Percentiles rank a stretch among this genome's conserved stretches.
phyloP scores from a whole-genome alignment of 169 alveolate species.

The Plasmodium cynomolgi region DNA sequence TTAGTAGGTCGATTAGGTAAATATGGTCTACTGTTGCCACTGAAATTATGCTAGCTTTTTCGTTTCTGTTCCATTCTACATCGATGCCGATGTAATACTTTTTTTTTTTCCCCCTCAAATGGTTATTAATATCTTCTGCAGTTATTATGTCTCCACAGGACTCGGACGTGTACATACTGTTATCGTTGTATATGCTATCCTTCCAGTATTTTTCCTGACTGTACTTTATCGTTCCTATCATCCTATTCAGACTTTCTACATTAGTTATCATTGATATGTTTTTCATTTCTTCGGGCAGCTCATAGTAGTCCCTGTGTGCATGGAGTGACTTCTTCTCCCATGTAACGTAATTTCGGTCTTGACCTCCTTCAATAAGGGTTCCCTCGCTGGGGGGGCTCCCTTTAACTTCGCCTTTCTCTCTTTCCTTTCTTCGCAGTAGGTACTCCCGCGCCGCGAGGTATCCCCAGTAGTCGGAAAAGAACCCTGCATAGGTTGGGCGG shows the following conservation, averaged over 20 bases:
- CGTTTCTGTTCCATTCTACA: slow-evolving; percentile 74
- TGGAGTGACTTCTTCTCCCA: neutral
- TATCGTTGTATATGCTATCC: slow-evolving; percentile 29
- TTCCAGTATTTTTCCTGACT: slow-evolving; percentile 44
- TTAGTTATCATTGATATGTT: slow-evolving; percentile 5
- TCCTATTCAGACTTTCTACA: slow-evolving; percentile 5
- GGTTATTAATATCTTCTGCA: slow-evolving; percentile 34
- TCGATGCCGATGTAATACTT: slow-evolving; percentile 57
- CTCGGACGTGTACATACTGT: neutral
- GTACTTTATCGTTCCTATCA: slow-evolving; percentile 15
- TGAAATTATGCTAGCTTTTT: slow-evolving; percentile 63
- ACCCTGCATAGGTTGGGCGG: neutral
- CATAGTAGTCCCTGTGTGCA: slow-evolving; percentile 8
- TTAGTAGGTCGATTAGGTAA: slow-evolving; percentile 55
- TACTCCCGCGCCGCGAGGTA: slow-evolving; percentile 36
- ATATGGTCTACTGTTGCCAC: slow-evolving; percentile 56
- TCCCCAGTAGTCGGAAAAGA: slow-evolving; percentile 37
- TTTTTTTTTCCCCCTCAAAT: slow-evolving; percentile 27
- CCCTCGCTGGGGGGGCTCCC: neutral
- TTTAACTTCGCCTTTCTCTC: neutral
- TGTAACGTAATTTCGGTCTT: neutral
- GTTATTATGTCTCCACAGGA: neutral
- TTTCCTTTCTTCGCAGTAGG: slow-evolving; percentile 1
- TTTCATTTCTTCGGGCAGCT: slow-evolving; percentile 57
- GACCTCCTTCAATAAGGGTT: neutral